Base-by-base conservation (phyloP, 2,329 filamentous ascomycete species). In the Huntiella decipiens region DNA sequence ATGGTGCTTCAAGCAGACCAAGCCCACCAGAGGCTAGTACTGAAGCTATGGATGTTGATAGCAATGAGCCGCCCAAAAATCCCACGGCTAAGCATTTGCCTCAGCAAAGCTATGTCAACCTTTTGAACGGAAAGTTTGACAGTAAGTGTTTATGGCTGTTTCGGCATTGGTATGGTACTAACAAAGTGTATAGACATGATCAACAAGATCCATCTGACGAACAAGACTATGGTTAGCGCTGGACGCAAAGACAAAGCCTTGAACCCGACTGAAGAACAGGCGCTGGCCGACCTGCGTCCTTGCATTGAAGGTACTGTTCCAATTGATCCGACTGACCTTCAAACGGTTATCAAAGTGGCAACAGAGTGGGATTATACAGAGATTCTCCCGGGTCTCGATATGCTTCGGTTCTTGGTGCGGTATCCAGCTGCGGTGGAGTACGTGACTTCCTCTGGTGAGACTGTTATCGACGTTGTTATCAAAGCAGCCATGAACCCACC, bases 331-430 rank as follows among this genome's bases (percentile, higher is more conserved):
- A 57, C 64, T 13, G 71, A 75, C 1, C 60, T 88, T 3, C 66
- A 76, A 16, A 63, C 85, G 0, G 66, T 86, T 4, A 63, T 85
- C 48, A 83, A 78, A 55, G 71, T 92, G 45, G 73, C 77, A 13
- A 84, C 82, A 0, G 61, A 68, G 31, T 98, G 91, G 91, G 81
- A 87, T 2, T 77, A 80, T 45, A 68, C 77, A 10, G 82, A 84
- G 53, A 79, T 86, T 39, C 70, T 98, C 0, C 82, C 91, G 0
- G 83, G 78, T 10, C 71, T 98, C 1, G 91, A 96, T 58, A 67
- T 96, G 1, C 69, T 96, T 4, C 82, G 91, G n/a, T 77, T 92
- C 42, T 67, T 91, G 22, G 79, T 82, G 1, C 75, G 77, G 1
- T 75, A 74, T 4, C 73, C 82, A 0, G 62, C 71, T 1, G 73